Conservation (phyloP, 169 alveolate genomes). For the Plasmodium fragile region DNA sequence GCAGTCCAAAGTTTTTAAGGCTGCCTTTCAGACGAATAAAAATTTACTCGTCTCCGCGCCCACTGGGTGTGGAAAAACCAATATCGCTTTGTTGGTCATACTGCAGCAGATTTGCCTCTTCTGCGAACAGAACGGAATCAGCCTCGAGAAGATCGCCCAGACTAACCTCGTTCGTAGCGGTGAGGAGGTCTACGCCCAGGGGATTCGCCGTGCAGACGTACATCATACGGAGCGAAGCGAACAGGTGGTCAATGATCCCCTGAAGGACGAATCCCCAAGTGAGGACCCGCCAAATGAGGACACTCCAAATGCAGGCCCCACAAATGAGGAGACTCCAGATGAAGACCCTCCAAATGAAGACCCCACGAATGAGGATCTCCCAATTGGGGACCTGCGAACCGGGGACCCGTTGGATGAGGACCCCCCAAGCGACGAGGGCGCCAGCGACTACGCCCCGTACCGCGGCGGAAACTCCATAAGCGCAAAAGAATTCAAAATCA, state of each 20-base stretch:
- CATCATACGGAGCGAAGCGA: not conserved
- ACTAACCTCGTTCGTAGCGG: not conserved
- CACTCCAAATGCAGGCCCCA: not conserved
- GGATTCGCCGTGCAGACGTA: not conserved
- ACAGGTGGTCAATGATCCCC: not conserved
- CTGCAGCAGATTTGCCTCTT: constrained; percentile 80
- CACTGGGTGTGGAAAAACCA: constrained; percentile 99
- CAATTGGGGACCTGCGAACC: not conserved
- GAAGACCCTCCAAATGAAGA: not conserved
- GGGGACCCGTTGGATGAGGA: not conserved
- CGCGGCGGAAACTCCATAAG: constrained; percentile 70
- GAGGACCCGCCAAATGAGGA: not conserved
- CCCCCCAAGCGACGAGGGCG: not conserved
- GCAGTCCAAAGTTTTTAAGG: constrained; percentile 92
- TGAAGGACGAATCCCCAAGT: not conserved
- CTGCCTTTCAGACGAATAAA: constrained; percentile 93
- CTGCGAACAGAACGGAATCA: constrained; percentile 44
- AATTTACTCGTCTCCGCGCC: constrained; percentile 98
- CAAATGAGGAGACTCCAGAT: not conserved
- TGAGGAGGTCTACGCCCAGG: not conserved
- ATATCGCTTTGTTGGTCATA: constrained; percentile 95
- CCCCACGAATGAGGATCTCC: not conserved
- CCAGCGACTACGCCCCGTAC: not conserved
- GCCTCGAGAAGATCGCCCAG: constrained; percentile 22
- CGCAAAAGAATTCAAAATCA: constrained; percentile 93